Percentiles rank a stretch among this genome's conserved stretches.
Conservation (phyloP, 768 basidiomycete species). For the Russula lepida region DNA sequence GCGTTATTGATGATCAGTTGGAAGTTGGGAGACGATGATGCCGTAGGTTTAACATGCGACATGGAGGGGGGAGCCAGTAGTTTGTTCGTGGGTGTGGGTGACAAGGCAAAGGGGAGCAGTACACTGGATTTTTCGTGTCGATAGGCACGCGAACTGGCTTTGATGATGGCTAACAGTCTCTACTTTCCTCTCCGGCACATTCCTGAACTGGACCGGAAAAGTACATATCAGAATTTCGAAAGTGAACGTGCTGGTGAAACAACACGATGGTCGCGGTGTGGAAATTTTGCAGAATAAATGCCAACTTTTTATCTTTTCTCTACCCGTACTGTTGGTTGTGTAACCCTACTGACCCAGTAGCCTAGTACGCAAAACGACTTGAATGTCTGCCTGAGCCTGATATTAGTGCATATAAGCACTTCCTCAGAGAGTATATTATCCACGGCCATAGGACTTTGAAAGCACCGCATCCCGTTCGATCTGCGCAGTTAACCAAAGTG, state of each 20-base stretch:
- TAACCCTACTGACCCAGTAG: too few relatives aligned
- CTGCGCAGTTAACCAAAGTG: background rate
- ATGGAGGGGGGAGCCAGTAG: background rate
- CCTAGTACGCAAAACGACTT: too few relatives aligned
- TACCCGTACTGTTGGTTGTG: too few relatives aligned
- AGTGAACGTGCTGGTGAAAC: too few relatives aligned
- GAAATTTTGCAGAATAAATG: background rate
- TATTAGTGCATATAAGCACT: background rate
- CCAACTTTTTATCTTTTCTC: background rate
- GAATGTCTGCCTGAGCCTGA: background rate
- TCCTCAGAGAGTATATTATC: background rate
- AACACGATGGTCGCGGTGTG: too few relatives aligned
- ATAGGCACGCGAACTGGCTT: too few relatives aligned
- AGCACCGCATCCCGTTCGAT: background rate
- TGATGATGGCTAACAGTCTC: too few relatives aligned
- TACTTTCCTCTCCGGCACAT: too few relatives aligned
- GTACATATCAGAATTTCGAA: too few relatives aligned
- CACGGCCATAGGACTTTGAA: background rate
- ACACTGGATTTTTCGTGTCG: too few relatives aligned
- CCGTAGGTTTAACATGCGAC: background rate
- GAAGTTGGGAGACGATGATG: background rate
- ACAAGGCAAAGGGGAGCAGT: background rate
- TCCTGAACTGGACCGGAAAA: too few relatives aligned
- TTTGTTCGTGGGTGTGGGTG: background rate
- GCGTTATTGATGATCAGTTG: background rate